phyloP scores from a whole-genome alignment of 164 flowering plant species.

The Sextonia rubra region DNA sequence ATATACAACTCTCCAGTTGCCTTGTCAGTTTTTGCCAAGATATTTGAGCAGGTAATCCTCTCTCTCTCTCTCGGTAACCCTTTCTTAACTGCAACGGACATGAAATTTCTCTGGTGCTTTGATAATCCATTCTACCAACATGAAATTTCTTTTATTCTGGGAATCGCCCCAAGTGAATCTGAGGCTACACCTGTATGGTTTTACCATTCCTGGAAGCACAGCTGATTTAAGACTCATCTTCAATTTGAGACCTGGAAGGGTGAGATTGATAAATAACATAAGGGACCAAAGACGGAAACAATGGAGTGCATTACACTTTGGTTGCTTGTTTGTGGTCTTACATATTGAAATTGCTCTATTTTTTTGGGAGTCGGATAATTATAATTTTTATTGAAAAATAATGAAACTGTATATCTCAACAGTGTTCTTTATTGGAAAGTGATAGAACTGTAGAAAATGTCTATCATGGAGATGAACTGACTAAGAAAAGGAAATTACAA shows the following conservation, averaged over 20 bases:
- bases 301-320: not conserved
- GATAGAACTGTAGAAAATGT: too few species aligned
- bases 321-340: not conserved
- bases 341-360: not conserved
- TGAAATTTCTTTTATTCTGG: too few species aligned
- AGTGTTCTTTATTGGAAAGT: too few species aligned
- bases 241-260: not conserved
- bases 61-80: slow-evolving; percentile 8
- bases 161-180: not conserved
- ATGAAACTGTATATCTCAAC: too few species aligned
- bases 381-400: too few species aligned
- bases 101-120: too few species aligned
- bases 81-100: too few species aligned
- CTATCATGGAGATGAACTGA: too few species aligned
- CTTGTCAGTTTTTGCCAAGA: slow-evolving; percentile 75
- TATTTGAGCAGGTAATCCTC: slow-evolving; percentile 82
- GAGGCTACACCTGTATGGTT: not conserved
- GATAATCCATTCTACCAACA: too few species aligned
- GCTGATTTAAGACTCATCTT: not conserved
- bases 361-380: too few species aligned
- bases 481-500: too few species aligned
- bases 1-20: slow-evolving; percentile 90
- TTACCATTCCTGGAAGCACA: not conserved
- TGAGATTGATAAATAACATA: not conserved
- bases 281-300: not conserved